Evolutionary conservation across 139 green algal species (phyloP), one percentile per base, ranked within the genome.

Genomic region (Tetratostichococcus sp.): DNA sequence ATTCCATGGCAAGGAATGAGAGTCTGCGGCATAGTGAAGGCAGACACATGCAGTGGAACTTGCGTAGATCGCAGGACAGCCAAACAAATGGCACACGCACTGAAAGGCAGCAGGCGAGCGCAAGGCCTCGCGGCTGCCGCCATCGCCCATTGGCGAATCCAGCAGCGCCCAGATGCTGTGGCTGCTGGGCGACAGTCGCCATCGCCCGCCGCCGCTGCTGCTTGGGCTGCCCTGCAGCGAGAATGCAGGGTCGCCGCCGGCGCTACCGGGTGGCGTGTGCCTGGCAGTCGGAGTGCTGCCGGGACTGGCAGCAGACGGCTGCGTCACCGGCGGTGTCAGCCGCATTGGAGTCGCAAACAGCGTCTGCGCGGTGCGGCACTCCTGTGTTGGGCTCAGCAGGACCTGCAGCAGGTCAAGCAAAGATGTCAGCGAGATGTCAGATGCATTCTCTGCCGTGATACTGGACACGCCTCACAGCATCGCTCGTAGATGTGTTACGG

Each of bases 101-200:
- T 28, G 50, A 17, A 62, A 62, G 50, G 50, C 50, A 17, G 50
- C 26, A 17, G 50, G 50, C 11, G 17, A 28, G 2, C 50, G 50
- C 50, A 62, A 17, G 11, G 50, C 50, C 17, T 26, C 50, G 14
- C 50, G 50, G 50, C 17, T 28, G 50, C 19, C 19, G 50, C 19
- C 50, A 17, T 17, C 14, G 50, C 50, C 50, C 11, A 17, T 17
- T 2, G 50, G 50, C 14, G 50, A 62, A 2, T 62, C 17, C 50
- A 62, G 50, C 50, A 62, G 50, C 50, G 50, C 50, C 50, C 50
- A 62, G 50, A 62, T 62, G 50, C 50, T 62, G 50, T 62, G 50
- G 17, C 17, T n/a, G n/a, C n/a, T 28, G 17, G 50, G 50, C 50
- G 50, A 62, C 50, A 62, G 50, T 17, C 50, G 50, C 50, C 50